These are phyloP conservation scores for Maudiozyma humilis DNA, from an alignment of 1,139 yeast species.

Conservation along the genomic window DNA sequence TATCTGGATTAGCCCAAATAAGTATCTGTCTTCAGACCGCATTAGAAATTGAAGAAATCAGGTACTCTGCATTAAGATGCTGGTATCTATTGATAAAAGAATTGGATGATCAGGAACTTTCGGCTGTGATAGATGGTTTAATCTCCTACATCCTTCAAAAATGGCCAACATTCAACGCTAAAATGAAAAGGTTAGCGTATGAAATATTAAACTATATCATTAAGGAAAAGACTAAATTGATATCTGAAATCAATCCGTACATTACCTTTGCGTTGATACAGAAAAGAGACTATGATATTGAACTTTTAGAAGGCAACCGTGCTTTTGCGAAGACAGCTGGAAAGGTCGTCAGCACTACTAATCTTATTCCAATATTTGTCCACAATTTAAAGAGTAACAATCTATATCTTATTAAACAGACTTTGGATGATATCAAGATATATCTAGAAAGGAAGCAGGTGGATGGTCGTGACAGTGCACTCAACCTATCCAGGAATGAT, in stretches of 20 bases:
- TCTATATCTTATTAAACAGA: conserved; percentile 69
- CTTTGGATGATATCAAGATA: conserved; percentile 55
- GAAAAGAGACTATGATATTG: conserved; percentile 16
- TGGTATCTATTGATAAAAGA: conserved; percentile 52
- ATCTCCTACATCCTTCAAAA: conserved; percentile 56
- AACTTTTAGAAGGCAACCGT: conserved; percentile 33
- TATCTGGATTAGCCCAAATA: conserved; percentile 79
- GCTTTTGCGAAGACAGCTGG: conserved; percentile 34
- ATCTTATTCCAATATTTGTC: conserved; percentile 27
- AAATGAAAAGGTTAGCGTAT: conserved; percentile 42
- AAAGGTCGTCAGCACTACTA: conserved; percentile 18
- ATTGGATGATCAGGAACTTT: conserved; percentile 45
- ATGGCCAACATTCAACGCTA: conserved; percentile 45
- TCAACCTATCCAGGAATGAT: conserved; percentile 1
- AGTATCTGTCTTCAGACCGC: conserved; percentile 82
- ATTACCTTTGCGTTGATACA: conserved; percentile 25
- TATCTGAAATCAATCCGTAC: conserved; percentile 29
- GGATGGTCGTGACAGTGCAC: not conserved
- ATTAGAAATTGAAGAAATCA: conserved; percentile 54
- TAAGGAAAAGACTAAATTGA: conserved; percentile 49
- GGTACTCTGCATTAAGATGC: conserved; percentile 55
- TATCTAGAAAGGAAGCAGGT: conserved; percentile 36
- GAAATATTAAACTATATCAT: conserved; percentile 69
- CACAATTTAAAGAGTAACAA: conserved; percentile 37
- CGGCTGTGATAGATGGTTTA: conserved; percentile 47